Percentiles rank a stretch among this genome's conserved stretches.
Evolutionary conservation across 2,329 filamentous ascomycete genomes (phyloP).

Genomic region (Penicillium sp.): DNA sequence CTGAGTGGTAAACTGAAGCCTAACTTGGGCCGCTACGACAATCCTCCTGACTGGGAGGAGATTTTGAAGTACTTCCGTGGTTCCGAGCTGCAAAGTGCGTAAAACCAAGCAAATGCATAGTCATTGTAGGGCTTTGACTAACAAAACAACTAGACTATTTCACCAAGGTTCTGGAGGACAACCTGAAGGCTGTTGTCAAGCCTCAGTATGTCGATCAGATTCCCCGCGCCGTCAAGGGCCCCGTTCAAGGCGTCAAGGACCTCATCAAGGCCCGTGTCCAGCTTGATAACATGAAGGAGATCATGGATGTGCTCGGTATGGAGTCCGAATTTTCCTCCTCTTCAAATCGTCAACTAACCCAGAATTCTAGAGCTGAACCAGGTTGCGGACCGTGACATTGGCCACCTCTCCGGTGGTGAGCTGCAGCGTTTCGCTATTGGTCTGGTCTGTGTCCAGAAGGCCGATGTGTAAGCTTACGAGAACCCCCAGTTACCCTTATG

Average conservation of each 20-base stretch:
- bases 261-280: slow-evolving; percentile 77
- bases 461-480: slow-evolving; percentile 69
- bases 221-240: slow-evolving; percentile 82
- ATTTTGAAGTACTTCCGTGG: slow-evolving; percentile 98
- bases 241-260: slow-evolving; percentile 76
- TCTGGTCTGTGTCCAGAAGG: slow-evolving; percentile 91
- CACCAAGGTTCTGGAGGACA: slow-evolving; percentile 94
- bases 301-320: slow-evolving; percentile 74
- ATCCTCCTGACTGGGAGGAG: slow-evolving; percentile 98
- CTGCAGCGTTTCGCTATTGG: slow-evolving; percentile 97
- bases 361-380: slow-evolving; percentile 69
- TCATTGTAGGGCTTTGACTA: slow-evolving; percentile 3
- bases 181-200: slow-evolving; percentile 97
- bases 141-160: slow-evolving; percentile 76
- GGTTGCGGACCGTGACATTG: slow-evolving; percentile 89
- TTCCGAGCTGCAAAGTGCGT: slow-evolving; percentile 90
- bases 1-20: slow-evolving; percentile 98
- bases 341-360: not conserved
- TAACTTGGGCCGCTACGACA: slow-evolving; percentile 91
- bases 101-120: not conserved
- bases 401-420: slow-evolving; percentile 91
- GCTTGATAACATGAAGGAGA: slow-evolving; percentile 78
- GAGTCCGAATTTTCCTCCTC: not conserved
- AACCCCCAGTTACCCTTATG: not conserved
- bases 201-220: slow-evolving; percentile 99